Evolutionary conservation across 306 rosid species (phyloP), one percentile per base, ranked within the genome.

Genomic region (Hippophae rhamnoides): DNA sequence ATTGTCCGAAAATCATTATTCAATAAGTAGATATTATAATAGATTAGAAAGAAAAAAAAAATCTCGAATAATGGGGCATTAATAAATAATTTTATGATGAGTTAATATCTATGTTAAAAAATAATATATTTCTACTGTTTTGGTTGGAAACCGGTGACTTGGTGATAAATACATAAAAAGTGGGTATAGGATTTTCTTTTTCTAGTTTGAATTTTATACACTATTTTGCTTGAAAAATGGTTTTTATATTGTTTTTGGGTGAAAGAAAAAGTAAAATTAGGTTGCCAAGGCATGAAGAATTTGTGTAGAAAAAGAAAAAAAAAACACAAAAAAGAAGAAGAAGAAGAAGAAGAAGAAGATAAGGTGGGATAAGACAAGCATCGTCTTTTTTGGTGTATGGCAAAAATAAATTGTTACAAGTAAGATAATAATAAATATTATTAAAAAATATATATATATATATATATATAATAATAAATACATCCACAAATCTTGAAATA

Each of bases 231-330:
- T 70, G 74, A 73, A 69, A 70, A 61, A 71, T 80, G 73, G 74
- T 62, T 53, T 66, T 55, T 61, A 43, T 62, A 70, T 74, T 58
- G 74, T 25, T 73, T 76, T 65, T 82, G 76, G 93, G 85, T 77
- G 76, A 76, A 82, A 27, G 87, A 64, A 69, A 82, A 72, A 79
- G 80, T 73, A 71, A 82, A 68, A 79, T 72, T 86, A 71, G 89
- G 89, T 80, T 82, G 88, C 85, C 82, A 64, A 70, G 81, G 82
- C 67, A 74, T 77, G 80, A 90, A 80, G 90, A 78, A 82, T 82
- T 68, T 61, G 77, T 60, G 68, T 43, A 48, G 9, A 47, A 76
- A 76, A 56, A 62, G 80, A 78, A 62, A 78, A 66, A 31, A 31
- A n/a, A n/a, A n/a, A n/a, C n/a, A 31, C 1, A 18, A 78, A 62